Percentiles rank a stretch among this genome's conserved stretches.
Conservation (phyloP, 208 protist genomes). For the Phytomonas serpens region DNA sequence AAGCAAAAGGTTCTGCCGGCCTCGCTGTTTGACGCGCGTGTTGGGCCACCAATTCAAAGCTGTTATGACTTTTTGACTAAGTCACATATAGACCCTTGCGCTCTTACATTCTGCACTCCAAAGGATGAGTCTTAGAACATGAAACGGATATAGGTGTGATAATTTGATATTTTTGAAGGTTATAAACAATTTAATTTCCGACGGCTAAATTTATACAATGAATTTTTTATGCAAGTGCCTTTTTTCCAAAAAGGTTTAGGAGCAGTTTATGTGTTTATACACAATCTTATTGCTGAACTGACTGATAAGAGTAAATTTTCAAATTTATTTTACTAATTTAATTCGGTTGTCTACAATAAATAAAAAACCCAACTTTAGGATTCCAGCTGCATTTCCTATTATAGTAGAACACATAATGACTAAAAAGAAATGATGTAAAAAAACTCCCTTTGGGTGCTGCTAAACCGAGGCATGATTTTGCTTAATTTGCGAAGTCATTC, state of each 20-base stretch:
- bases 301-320: too few relatives aligned
- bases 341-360: not conserved
- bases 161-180: not conserved
- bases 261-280: too few relatives aligned
- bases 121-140: not conserved
- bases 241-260: too few relatives aligned
- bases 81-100: slow-evolving; percentile 2
- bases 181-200: too few relatives aligned
- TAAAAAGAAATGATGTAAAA: not conserved
- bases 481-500: not conserved
- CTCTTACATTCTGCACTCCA: slow-evolving; percentile 12
- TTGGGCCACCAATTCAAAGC: not conserved
- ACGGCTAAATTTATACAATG: not conserved
- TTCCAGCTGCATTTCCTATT: not conserved
- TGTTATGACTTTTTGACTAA: slow-evolving; percentile 16
- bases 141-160: not conserved
- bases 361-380: too few relatives aligned
- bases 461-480: not conserved
- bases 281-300: too few relatives aligned
- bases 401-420: not conserved
- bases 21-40: slow-evolving; percentile 35
- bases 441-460: not conserved
- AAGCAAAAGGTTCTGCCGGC: slow-evolving; percentile 9
- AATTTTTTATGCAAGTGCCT: too few relatives aligned
- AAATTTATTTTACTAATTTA: too few relatives aligned